Base-by-base conservation (phyloP, 441 rosid species). In the Rhodomyrtus psidioides region DNA sequence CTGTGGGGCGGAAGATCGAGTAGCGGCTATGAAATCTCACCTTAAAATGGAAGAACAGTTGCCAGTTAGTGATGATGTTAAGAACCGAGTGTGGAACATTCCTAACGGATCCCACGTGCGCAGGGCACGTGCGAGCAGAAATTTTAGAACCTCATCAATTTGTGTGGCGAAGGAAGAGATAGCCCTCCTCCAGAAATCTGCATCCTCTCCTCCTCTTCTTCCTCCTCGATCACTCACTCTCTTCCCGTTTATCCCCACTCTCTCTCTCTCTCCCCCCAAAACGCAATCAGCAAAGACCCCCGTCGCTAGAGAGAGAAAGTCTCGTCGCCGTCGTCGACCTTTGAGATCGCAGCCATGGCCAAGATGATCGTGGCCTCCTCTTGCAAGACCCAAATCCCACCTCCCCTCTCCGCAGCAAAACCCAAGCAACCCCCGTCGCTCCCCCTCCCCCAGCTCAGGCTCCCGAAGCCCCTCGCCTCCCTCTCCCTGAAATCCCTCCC, bases 161-260 rank as follows among this genome's bases (percentile, higher is more conserved):
- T 93, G 94, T 94, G 98, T 95, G 98, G 97, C 94, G 21, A 89
- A 85, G 92, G 83, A 91, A 56, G 89, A 89, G 97, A 94, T 95
- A 92, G 89, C 90, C 86, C 51, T 76, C 55, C 55, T 27, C 53
- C 88, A 19, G 60, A 83, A 84, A 60, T 70, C 79, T 39, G 79
- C n/a, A 39, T 83, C 89, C 86, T 54, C 81, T 60, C 55, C n/a
- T 74, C 59, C 4, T 83, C 85, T 62, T 84, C 91, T 42, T 14
- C 53, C 53, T 12, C 53, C 53, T 51, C 15, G 13, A 3, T 51
- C 53, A 12, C 53, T 51, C 13, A 12, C 15, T 51, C 53, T 51
- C 82, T 30, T 7, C 46, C 83, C 60, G 55, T 46, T 55, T 83
- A 62, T 53, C 70, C 7, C 2, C 17, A 39, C 51, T 9, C 12